Evolutionary conservation across 208 protist genomes (phyloP).

Genomic region (Trypanosoma mega): DNA sequence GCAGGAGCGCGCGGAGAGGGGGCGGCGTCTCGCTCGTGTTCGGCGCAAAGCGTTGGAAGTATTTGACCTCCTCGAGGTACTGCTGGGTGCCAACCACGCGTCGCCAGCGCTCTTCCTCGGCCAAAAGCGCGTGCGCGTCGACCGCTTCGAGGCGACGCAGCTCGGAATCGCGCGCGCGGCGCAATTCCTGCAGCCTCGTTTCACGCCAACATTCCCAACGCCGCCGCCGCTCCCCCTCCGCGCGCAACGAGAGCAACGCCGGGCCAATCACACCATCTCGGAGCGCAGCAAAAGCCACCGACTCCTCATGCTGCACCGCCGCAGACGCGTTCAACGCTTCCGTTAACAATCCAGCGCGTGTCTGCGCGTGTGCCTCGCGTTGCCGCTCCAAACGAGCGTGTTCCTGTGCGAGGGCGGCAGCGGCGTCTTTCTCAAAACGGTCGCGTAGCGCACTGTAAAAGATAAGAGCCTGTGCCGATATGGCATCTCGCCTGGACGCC

Average conservation of each 20-base stretch:
- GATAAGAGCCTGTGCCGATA: neutral
- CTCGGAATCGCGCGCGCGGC: constrained; percentile 4
- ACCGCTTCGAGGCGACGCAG: constrained; percentile 3
- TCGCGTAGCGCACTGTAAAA: constrained; percentile 3
- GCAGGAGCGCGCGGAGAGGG: constrained; percentile 4
- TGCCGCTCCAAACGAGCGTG: constrained; percentile 5
- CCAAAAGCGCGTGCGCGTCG: neutral
- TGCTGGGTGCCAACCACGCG: constrained; percentile 8
- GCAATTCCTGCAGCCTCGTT: constrained; percentile 8
- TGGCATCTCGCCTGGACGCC: neutral
- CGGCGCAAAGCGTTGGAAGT: constrained; percentile 2
- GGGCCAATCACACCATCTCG: constrained; percentile 3
- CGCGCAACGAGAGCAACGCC: neutral
- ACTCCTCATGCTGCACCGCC: constrained; percentile 1
- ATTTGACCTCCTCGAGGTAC: constrained; percentile 18
- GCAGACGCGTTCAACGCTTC: neutral
- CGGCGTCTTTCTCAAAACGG: constrained; percentile 4
- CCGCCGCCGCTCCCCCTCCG: neutral
- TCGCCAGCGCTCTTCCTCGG: constrained; percentile 14
- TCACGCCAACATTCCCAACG: constrained; percentile 3
- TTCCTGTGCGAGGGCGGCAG: constrained; percentile 4
- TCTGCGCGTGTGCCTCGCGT: neutral
- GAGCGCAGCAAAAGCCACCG: neutral
- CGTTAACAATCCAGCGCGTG: constrained; percentile 1
- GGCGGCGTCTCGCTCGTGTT: neutral